These are phyloP conservation scores for Yarrowia bubula DNA, from an alignment of 805 yeast species.

Conservation along the genomic window DNA sequence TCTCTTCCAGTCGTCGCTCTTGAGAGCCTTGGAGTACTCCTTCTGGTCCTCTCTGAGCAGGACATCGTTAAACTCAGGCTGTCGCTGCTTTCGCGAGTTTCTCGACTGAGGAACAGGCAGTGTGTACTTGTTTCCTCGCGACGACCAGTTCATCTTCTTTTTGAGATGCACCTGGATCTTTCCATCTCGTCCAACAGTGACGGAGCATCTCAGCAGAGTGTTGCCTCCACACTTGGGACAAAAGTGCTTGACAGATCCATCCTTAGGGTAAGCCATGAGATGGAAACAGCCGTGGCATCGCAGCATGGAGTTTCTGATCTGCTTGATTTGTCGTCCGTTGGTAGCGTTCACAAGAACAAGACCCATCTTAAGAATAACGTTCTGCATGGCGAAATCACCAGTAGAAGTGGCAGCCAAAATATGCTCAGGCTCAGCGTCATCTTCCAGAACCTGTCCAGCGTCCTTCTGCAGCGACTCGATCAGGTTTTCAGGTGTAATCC, in stretches of 20 bases:
- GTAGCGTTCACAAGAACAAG: slow-evolving; percentile 77
- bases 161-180: slow-evolving; percentile 83
- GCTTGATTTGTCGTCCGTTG: slow-evolving; percentile 80
- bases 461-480: slow-evolving; percentile 68
- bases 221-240: slow-evolving; percentile 95
- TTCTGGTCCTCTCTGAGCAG: slow-evolving; percentile 89
- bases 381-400: slow-evolving; percentile 97
- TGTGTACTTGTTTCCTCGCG: slow-evolving; percentile 78
- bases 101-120: slow-evolving; percentile 86
- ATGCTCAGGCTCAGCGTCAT: slow-evolving; percentile 38
- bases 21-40: slow-evolving; percentile 84
- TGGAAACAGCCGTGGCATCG: slow-evolving; percentile 97
- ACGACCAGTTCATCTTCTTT: slow-evolving; percentile 89
- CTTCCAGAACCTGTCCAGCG: slow-evolving; percentile 56
- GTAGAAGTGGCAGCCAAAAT: slow-evolving; percentile 83
- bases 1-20: slow-evolving; percentile 83
- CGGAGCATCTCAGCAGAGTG: slow-evolving; percentile 86
- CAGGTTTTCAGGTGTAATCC: slow-evolving; percentile 91
- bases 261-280: slow-evolving; percentile 72
- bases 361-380: slow-evolving; percentile 89
- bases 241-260: slow-evolving; percentile 71
- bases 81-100: slow-evolving; percentile 52
- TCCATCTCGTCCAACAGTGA: slow-evolving; percentile 78
- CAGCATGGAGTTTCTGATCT: slow-evolving; percentile 87
- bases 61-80: slow-evolving; percentile 53